These are phyloP conservation scores for Collybia sp. DNA, from an alignment of 768 basidiomycete genomes.

Conservation along the genomic window DNA sequence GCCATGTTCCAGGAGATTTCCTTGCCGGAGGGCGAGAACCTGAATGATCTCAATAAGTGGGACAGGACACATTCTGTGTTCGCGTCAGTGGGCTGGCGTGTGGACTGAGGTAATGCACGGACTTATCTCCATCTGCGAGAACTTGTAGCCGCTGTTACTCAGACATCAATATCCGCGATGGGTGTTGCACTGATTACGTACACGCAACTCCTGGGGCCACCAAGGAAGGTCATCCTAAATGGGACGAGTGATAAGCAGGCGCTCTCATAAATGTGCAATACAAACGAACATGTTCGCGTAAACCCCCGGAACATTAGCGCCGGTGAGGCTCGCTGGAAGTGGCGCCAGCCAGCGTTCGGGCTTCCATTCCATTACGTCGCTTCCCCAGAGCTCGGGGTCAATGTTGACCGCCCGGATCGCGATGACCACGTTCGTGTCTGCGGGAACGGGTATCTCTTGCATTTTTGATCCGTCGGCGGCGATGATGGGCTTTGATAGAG, in stretches of 20 bases:
- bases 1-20: background rate
- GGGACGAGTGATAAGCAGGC: background rate
- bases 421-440: conserved; percentile 24
- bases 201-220: conserved; percentile 29
- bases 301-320: conserved; percentile 17
- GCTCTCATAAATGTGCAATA: background rate
- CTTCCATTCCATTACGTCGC: conserved; percentile 33
- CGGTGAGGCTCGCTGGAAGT: conserved; percentile 17
- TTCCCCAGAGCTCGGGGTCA: conserved; percentile 33
- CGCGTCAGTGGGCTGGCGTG: background rate
- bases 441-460: conserved; percentile 22
- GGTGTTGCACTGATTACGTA: conserved; percentile 7
- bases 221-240: conserved; percentile 29
- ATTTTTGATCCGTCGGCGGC: conserved; percentile 17
- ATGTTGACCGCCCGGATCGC: conserved; percentile 30
- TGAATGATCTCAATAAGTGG: background rate
- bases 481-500: conserved; percentile 22
- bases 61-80: background rate
- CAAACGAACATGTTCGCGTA: conserved; percentile 17
- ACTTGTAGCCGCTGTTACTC: conserved; percentile 33
- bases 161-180: background rate
- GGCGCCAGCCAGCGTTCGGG: conserved; percentile 34
- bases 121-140: conserved; percentile 41
- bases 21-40: background rate
- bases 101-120: conserved; percentile 9